Evolutionary conservation across 2,329 filamentous ascomycete species (phyloP).

Genomic region (Aspergillus proliferans): DNA sequence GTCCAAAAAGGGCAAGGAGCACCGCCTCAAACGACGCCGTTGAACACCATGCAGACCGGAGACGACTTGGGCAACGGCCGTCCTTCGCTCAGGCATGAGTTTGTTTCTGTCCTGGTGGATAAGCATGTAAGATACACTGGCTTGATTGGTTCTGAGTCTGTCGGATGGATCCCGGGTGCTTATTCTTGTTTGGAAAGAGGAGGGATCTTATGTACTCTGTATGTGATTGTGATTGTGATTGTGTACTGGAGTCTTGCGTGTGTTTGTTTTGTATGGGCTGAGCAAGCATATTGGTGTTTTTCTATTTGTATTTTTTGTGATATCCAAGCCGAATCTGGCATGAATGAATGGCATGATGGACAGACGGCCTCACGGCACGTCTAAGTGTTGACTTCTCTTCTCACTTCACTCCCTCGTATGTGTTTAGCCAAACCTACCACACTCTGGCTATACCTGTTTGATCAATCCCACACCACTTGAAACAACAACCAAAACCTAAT

Average conservation of each 20-base stretch:
- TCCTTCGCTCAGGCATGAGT: neutral
- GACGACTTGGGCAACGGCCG: too few relatives aligned
- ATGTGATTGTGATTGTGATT: neutral
- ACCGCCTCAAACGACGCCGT: constrained; percentile 35
- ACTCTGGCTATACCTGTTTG: neutral
- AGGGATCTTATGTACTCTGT: neutral
- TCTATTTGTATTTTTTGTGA: neutral
- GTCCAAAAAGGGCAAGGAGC: constrained; percentile 43
- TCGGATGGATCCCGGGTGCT: neutral
- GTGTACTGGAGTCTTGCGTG: neutral
- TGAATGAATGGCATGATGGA: neutral
- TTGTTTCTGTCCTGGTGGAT: neutral
- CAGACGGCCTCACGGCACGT: neutral
- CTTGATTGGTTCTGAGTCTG: neutral
- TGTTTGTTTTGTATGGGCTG: neutral
- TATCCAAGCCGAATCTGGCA: neutral
- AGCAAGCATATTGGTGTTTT: too few relatives aligned
- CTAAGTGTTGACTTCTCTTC: neutral
- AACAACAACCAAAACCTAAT: neutral
- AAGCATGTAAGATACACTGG: neutral
- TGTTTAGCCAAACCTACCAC: neutral
- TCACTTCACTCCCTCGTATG: neutral
- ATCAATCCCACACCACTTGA: neutral
- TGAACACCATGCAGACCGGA: constrained; percentile 7
- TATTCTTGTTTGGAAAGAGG: too few relatives aligned